Base-by-base conservation (phyloP, 2,329 filamentous ascomycete genomes). In the Acrodontium crateriforme region DNA sequence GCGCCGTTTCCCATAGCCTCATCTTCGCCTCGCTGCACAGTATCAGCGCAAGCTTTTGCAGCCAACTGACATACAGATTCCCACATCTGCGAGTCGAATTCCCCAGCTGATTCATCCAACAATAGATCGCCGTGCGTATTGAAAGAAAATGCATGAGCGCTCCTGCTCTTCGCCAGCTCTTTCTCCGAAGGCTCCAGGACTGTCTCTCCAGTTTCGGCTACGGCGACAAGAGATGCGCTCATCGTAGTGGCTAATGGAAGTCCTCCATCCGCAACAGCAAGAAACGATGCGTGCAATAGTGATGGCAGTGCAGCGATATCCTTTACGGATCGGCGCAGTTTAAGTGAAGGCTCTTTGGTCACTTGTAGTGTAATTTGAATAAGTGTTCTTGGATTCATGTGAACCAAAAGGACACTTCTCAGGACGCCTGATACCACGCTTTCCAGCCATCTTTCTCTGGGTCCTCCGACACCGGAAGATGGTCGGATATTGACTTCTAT, bases 401-500 rank as follows among this genome's bases (percentile, higher is more conserved):
- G 69, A 40, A 80, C 67, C 30, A 84, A 69, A 40, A 91, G 72
- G 34, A 87, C 65, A 47, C 78, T 75, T 38, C 75, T 70, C 22
- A 91, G 62, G 9, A 78, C 74, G 28, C 71, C 67, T 52, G 82
- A 72, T 33, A 91, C 52, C 30, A 85, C 62, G 2, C 69, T 72
- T 58, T 94, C 85, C 14, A 92, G 71, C 55, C 92, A 82, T 43
- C 83, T 70, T 38, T 66, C 64, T 40, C 53, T 49, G 5, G 59
- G 56, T 22, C 56, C 60, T 62, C 80, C 83, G 24, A 89, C 75
- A 10, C 85, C 85, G 38, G 78, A 74, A 18, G 79, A 77, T 26
- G 87, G 87, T 52, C 89, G 74, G 39, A 98, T 71, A 50, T 87
- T 74, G 32, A 98, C 81, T 56, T 95, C 89, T 40, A 98, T 65